These are phyloP conservation scores for Zygotorulaspora florentina DNA, from an alignment of 805 yeast species.

Conservation along the genomic window DNA sequence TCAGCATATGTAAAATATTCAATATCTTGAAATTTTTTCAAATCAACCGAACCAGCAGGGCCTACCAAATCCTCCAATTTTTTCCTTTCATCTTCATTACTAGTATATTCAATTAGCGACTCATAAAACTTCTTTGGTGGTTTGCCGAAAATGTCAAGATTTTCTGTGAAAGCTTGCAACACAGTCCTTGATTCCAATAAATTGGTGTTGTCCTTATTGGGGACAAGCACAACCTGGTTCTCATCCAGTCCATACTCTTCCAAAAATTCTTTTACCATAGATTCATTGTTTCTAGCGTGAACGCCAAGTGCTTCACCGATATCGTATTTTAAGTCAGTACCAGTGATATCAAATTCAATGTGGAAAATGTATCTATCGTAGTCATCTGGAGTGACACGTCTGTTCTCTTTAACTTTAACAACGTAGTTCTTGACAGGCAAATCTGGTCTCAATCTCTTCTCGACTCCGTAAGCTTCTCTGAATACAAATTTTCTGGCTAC, in stretches of 20 bases:
- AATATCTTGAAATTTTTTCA: conserved; percentile 80
- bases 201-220: conserved; percentile 58
- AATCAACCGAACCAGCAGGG: conserved; percentile 76
- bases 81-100: conserved; percentile 62
- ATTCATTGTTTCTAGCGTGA: conserved; percentile 78
- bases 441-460: conserved; percentile 77
- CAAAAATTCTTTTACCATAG: conserved; percentile 65
- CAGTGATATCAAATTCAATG: conserved; percentile 86
- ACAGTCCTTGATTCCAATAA: conserved; percentile 71
- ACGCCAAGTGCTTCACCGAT: conserved; percentile 97
- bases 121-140: conserved; percentile 95
- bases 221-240: conserved; percentile 62
- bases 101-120: conserved; percentile 66
- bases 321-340: conserved; percentile 85
- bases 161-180: conserved; percentile 73
- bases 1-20: conserved; percentile 80
- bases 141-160: conserved; percentile 85
- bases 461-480: conserved; percentile 67
- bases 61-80: conserved; percentile 61
- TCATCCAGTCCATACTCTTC: conserved; percentile 66
- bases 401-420: conserved; percentile 86
- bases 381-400: conserved; percentile 82
- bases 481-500: conserved; percentile 70
- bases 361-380: conserved; percentile 95
- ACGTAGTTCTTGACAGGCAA: conserved; percentile 78